Conservation (phyloP, 2,329 filamentous ascomycete genomes). For the Fusarium globosum region DNA sequence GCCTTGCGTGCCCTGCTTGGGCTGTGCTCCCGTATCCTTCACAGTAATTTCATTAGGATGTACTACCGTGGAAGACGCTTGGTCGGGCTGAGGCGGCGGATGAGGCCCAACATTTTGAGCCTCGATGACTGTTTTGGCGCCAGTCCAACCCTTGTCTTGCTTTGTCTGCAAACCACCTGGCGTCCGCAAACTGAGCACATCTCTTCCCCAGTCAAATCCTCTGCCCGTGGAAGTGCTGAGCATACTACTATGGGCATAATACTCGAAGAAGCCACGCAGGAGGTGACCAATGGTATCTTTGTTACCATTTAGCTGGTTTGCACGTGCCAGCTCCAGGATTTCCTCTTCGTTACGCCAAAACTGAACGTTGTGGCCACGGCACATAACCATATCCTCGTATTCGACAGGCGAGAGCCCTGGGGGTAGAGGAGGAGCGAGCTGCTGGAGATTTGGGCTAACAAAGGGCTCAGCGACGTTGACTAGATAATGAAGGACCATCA, state of each 20-base stretch:
- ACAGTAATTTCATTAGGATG: background rate
- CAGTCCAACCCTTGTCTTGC: conserved; percentile 84
- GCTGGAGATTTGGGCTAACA: conserved; percentile 85
- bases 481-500: conserved; percentile 93
- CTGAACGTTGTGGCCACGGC: conserved; percentile 75
- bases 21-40: conserved; percentile 12
- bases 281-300: conserved; percentile 75
- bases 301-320: conserved; percentile 74
- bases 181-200: conserved; percentile 82
- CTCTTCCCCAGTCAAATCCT: conserved; percentile 82
- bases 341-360: conserved; percentile 83
- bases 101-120: conserved; percentile 51
- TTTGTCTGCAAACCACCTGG: conserved; percentile 78
- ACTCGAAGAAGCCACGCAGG: conserved; percentile 87
- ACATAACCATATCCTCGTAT: conserved; percentile 48
- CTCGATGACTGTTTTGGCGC: conserved; percentile 77
- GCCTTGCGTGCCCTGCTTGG: conserved; percentile 22
- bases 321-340: conserved; percentile 69
- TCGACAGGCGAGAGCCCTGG: conserved; percentile 43
- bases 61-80: conserved; percentile 8
- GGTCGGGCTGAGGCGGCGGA: conserved; percentile 30
- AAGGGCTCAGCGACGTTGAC: conserved; percentile 84
- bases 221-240: conserved; percentile 62
- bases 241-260: conserved; percentile 74
- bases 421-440: conserved; percentile 59